Base-by-base conservation (phyloP, 2,329 filamentous ascomycete genomes). In the Metarhizium brunneum region DNA sequence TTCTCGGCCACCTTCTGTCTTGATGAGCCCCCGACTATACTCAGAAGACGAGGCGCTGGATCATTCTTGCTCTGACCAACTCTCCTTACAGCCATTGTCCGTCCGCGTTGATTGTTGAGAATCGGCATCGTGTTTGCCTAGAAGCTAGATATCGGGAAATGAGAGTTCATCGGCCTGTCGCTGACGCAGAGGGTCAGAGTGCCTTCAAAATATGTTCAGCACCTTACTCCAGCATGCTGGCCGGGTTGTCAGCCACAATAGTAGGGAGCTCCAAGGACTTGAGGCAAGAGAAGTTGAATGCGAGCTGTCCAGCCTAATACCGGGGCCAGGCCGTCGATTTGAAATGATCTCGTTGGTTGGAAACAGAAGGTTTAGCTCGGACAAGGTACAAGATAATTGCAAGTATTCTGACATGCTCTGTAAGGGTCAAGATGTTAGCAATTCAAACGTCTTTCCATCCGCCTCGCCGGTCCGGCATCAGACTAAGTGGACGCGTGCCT, bases 41-140 rank as follows among this genome's bases (percentile, higher is more conserved):
- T 54, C 16, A 66, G 62, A 14, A 69, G 61, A 8, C 32, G 20
- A 13, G 63, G 58, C 1, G 18, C 49, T 30, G 25, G 25, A 25
- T 64, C 55, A 0, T 13, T 29, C 16, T 14, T 57, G 45, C 59
- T 67, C 55, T 69, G 30, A 14, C 68, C 66, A 13, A 60, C 7
- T 50, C 57, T 57, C 45, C 58, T 57, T 8, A 2, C 14, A 14
- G 30, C 4, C 25, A 25, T 25, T 38, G 3, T 55, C 16, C 25
- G 29, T 16, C 50, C 49, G 11, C 14, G 13, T 38, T 25, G n/a
- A 52, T 57, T 53, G 51, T 56, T 49, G 32, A 57, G 57, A 38
- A 58, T 25, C 20, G 20, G 20, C 20, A 57, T 57, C 20, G 25
- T 42, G 32, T 36, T 36, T n/a, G 25, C 10, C 43, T n/a, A 6